Base-by-base conservation (phyloP, 2,329 filamentous ascomycete species). In the Chaetomiaceae sp. region DNA sequence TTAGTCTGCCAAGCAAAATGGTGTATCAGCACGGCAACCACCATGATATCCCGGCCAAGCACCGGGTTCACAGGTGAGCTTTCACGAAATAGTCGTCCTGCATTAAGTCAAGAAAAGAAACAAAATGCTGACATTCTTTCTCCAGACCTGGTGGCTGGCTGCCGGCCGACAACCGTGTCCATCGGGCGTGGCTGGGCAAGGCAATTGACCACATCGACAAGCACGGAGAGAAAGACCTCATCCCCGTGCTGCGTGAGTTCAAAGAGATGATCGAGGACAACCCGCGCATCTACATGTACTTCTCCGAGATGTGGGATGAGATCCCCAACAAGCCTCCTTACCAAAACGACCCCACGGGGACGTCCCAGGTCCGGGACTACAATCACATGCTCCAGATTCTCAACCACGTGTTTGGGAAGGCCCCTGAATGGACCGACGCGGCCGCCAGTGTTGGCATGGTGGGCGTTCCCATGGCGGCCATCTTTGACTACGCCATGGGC, bases 231-330 rank as follows among this genome's bases (percentile, higher is more conserved):
- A 67, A 75, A 57, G 65, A 75, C 2, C 70, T 87, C 0, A 73
- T 77, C 12, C 83, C 82, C 0, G 81, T 81, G 0, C 66, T 88
- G 0, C 60, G 75, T 55, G 84, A 87, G 56, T 86, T 89, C 69
- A 74, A 82, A 61, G 65, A 77, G 1, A 68, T 87, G 20, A 87
- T 89, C 55, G 84, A 88, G 63, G 65, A 65, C 23, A 81, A 81
- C 56, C 70, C 82, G 1, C 75, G 82, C 19, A 69, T 88, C 21
- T 83, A 81, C 69, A 82, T 87, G 74, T 79, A 83, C 63, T 80
- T 86, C 61, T 70, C 71, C 20, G 71, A 76, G 55, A 88, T 88
- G 85, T 88, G 85, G 66, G 71, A 78, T 25, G 81, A 88, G 66
- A 72, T 87, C 17, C 84, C 85, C 0, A 62, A 64, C 27, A 82